These are phyloP conservation scores for Aspergillus texensis DNA, from an alignment of 2,329 filamentous ascomycete genomes.

Conservation along the genomic window DNA sequence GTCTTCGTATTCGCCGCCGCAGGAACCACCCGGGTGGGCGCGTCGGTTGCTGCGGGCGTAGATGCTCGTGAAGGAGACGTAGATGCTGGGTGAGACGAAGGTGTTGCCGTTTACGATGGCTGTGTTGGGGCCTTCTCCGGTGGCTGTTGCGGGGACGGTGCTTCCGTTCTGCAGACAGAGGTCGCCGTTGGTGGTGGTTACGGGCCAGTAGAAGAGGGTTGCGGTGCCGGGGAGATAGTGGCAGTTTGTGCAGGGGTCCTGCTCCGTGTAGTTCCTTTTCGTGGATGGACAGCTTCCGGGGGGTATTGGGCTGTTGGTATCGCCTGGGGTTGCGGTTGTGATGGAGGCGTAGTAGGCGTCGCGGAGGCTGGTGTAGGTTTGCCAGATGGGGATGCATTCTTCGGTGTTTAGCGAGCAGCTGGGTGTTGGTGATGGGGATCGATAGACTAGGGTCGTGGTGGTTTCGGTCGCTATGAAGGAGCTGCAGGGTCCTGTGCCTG, in stretches of 20 bases:
- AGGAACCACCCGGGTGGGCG: constrained; percentile 19
- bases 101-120: constrained; percentile 24
- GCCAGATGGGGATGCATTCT: constrained; percentile 27
- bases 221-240: constrained; percentile 25
- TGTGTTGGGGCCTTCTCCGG: constrained; percentile 20
- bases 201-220: constrained; percentile 30
- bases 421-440: constrained; percentile 10
- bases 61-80: constrained; percentile 27
- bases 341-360: constrained; percentile 12
- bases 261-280: constrained; percentile 17
- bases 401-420: constrained; percentile 18
- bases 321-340: constrained; percentile 14
- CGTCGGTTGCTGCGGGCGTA: constrained; percentile 26
- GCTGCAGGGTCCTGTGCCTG: constrained; percentile 23
- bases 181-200: constrained; percentile 21
- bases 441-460: constrained; percentile 11
- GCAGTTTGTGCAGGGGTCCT: constrained; percentile 22
- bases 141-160: constrained; percentile 19
- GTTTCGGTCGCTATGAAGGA: constrained; percentile 8
- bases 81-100: constrained; percentile 24
- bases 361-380: constrained; percentile 18
- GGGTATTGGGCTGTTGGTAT: constrained; percentile 24
- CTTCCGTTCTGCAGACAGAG: constrained; percentile 25
- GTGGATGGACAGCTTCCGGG: constrained; percentile 19
- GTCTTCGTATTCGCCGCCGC: constrained; percentile 22